A percentile compares a stretch with the other conserved stretches of the same genome.
Conservation (phyloP, 768 basidiomycete genomes). For the Psilocybe azurescens region DNA sequence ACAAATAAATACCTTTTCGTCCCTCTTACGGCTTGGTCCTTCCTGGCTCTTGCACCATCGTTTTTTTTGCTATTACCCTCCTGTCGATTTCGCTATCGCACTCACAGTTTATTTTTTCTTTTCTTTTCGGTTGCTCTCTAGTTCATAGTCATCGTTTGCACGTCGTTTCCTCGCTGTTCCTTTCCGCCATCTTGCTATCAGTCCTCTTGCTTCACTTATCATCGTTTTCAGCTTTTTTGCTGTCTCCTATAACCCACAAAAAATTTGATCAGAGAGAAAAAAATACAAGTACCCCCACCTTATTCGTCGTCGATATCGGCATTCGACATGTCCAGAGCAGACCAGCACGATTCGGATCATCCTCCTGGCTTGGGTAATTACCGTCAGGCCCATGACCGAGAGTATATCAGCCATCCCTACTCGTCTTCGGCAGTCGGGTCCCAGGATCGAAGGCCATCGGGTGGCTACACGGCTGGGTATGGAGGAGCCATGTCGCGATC, state of each 20-base stretch:
- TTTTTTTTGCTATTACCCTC: constrained; percentile 10
- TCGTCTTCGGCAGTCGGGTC: constrained; percentile 21
- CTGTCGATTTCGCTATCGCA: constrained; percentile 13
- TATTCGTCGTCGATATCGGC: not conserved
- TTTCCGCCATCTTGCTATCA: constrained; percentile 22
- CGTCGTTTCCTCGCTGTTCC: constrained; percentile 30
- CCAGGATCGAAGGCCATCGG: constrained; percentile 38
- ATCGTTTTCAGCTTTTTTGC: constrained; percentile 22
- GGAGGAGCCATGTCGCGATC: constrained; percentile 31
- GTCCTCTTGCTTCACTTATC: constrained; percentile 24
- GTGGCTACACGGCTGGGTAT: constrained; percentile 22
- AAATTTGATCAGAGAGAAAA: constrained; percentile 11
- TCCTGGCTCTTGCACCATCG: constrained; percentile 20
- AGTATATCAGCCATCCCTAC: not conserved
- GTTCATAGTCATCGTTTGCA: constrained; percentile 44
- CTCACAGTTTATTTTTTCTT: constrained; percentile 23
- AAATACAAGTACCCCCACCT: constrained; percentile 9
- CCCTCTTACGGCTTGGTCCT: constrained; percentile 25
- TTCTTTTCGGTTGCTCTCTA: constrained; percentile 40
- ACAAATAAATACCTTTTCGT: constrained; percentile 13
- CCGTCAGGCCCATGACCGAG: constrained; percentile 22
- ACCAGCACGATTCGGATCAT: constrained; percentile 44
- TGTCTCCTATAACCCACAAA: constrained; percentile 10
- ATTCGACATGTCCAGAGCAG: constrained; percentile 46
- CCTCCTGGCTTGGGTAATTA: constrained; percentile 34